Conservation (phyloP, 2,329 filamentous ascomycete genomes). For the Cercospora nicotianae region DNA sequence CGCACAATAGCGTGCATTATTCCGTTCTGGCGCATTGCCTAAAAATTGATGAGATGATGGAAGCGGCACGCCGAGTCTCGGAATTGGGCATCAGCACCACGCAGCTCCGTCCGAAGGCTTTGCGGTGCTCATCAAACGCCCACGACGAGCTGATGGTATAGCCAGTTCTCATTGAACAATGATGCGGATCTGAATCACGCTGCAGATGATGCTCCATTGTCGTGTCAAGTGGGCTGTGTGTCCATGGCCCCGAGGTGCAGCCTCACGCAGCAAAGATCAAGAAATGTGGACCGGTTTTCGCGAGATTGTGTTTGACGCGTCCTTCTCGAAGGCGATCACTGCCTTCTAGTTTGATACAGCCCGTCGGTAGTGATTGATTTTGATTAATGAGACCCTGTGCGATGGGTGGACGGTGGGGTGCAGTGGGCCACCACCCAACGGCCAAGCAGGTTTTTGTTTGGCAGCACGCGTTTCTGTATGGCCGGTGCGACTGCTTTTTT, state of each 20-base stretch:
- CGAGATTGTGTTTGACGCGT: conserved; percentile 10
- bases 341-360: conserved; percentile 11
- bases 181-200: conserved; percentile 1
- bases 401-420: background rate
- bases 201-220: background rate
- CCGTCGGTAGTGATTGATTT: conserved; percentile 6
- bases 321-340: conserved; percentile 15
- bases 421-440: background rate
- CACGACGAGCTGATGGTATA: background rate
- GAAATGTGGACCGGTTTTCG: background rate
- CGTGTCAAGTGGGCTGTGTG: conserved; percentile 4
- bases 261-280: background rate
- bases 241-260: conserved; percentile 1
- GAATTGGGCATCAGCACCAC: conserved; percentile 13
- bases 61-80: conserved; percentile 8
- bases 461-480: background rate
- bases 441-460: background rate
- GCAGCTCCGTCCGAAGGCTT: background rate
- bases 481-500: conserved; percentile 3
- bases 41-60: background rate
- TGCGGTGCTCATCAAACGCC: background rate
- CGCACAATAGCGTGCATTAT: conserved; percentile 8
- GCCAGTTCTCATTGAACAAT: background rate
- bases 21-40: background rate
- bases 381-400: conserved; percentile 2